Base-by-base conservation (phyloP, 2,329 filamentous ascomycete species). In the Ophiobolus disseminans region DNA sequence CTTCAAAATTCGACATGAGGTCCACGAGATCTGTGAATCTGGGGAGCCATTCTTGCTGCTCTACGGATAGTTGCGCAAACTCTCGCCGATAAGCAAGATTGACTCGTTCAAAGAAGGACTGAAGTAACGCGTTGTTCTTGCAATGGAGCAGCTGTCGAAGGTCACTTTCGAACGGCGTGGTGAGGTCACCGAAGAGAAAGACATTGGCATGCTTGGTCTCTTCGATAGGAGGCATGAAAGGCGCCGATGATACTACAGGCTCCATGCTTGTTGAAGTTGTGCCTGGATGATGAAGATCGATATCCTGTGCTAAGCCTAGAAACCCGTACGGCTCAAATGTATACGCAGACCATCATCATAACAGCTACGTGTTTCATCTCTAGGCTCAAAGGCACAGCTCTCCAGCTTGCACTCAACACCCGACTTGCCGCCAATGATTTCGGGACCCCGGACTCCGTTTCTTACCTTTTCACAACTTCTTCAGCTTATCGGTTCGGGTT, bases 171-270 rank as follows among this genome's bases (percentile, higher is more conserved):
- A 74, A 75, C 55, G 76, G 73, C 48, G 67, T 67, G 47, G 75
- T 78, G 61, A 77, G 75, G 55, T 78, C 76, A 64, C 76, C 76
- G 59, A 78, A 78, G 66, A 78, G 69, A 67, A 76, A 76, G 57
- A 76, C 67, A 11, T 37, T n/a, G 31, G n/a, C n/a, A n/a, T 30
- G 19, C 25, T 39, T 14, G 17, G 11, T 26, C 16, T 8, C 17
- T 20, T 11, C n/a, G n/a, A 39, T 30, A 45, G 42, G 34, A 19
- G 42, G 32, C 31, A 45, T 45, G 32, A 45, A 38, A 14, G 31
- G 31, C 14, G 31, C 16, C 9, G 31, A 34, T 34, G 31, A 34
- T n/a, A 34, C 16, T 8, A 34, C 31, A 16, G 31, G 31, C 31
- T 34, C 31, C 31, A 34, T 34, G 11, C 11, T 34, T 34, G 31